These are phyloP conservation scores for Phellopilus nigrolimitatus DNA, from an alignment of 1,284 basidiomycete genomes.

Conservation along the genomic window DNA sequence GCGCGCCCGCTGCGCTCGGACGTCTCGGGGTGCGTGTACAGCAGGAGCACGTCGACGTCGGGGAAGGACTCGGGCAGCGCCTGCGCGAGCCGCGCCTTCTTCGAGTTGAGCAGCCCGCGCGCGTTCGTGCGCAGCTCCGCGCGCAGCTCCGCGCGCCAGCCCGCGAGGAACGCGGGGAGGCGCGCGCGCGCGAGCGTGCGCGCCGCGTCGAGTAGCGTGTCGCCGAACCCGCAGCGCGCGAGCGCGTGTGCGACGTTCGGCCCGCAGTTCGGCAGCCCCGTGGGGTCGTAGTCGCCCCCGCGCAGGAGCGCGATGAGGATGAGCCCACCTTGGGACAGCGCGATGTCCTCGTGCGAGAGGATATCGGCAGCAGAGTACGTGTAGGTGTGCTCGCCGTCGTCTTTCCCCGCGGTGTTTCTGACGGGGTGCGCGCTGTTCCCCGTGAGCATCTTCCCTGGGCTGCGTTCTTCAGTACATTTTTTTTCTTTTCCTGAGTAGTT, in stretches of 20 bases:
- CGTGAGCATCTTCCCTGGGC: slow-evolving; percentile 68
- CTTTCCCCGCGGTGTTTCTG: slow-evolving; percentile 59
- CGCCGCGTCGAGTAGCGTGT: slow-evolving; percentile 59
- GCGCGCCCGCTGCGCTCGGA: slow-evolving; percentile 43
- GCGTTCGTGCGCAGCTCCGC: slow-evolving; percentile 72
- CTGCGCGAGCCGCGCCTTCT: slow-evolving; percentile 55
- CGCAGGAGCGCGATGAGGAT: slow-evolving; percentile 83
- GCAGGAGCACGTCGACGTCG: slow-evolving; percentile 59
- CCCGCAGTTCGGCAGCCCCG: slow-evolving; percentile 61
- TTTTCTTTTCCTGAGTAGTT: slow-evolving; percentile 4
- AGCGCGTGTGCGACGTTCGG: slow-evolving; percentile 60
- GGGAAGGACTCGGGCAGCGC: slow-evolving; percentile 62
- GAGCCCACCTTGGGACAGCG: slow-evolving; percentile 68
- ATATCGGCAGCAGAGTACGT: slow-evolving; percentile 59
- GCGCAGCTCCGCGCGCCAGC: slow-evolving; percentile 61
- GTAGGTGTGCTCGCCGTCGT: slow-evolving; percentile 71
- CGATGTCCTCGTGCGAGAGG: slow-evolving; percentile 44
- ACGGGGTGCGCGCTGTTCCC: slow-evolving; percentile 60
- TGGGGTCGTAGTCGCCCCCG: slow-evolving; percentile 87
- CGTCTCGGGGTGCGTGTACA: slow-evolving; percentile 74
- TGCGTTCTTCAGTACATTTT: slow-evolving; percentile 32
- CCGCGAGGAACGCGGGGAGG: slow-evolving; percentile 50
- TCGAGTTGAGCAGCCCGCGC: slow-evolving; percentile 53
- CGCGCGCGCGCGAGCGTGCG: slow-evolving; percentile 40
- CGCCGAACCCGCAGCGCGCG: slow-evolving; percentile 68